Evolutionary conservation across 192 early-diverging fungal genomes (phyloP).

Genomic region (Backusella circina): DNA sequence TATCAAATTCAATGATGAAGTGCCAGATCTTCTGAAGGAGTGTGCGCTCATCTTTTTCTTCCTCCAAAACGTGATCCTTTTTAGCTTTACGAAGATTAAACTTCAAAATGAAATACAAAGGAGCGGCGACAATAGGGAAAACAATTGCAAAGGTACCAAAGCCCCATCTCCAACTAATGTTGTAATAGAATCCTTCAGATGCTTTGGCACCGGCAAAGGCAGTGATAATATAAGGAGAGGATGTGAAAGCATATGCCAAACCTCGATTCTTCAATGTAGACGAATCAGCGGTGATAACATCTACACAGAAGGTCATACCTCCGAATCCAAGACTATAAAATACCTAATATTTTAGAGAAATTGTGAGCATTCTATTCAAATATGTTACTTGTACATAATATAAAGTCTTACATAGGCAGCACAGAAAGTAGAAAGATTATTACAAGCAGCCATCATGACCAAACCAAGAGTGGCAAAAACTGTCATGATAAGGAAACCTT

Average conservation of each 20-base stretch:
- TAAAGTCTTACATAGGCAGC: slow-evolving; percentile 3
- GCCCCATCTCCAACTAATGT: neutral
- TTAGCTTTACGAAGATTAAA: neutral
- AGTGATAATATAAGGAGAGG: neutral
- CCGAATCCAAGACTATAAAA: neutral
- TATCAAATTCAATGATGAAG: neutral
- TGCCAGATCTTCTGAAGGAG: neutral
- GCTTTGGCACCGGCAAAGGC: neutral
- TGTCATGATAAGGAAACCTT: slow-evolving; percentile 10
- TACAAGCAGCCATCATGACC: slow-evolving; percentile 2
- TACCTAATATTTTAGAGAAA: neutral
- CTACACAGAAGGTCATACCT: neutral
- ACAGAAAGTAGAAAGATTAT: slow-evolving; percentile 2
- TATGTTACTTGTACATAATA: neutral
- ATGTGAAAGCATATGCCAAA: neutral
- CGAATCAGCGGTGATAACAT: neutral
- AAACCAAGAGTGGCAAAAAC: neutral
- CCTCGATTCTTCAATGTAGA: neutral
- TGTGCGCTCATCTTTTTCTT: neutral
- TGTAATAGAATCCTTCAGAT: neutral
- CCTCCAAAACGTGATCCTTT: neutral
- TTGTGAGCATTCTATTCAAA: neutral
- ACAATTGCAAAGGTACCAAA: slow-evolving; percentile 1
- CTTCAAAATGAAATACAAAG: neutral
- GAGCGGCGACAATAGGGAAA: neutral